phyloP scores from a whole-genome alignment of 306 rosid species.

The Fagus crenata region DNA sequence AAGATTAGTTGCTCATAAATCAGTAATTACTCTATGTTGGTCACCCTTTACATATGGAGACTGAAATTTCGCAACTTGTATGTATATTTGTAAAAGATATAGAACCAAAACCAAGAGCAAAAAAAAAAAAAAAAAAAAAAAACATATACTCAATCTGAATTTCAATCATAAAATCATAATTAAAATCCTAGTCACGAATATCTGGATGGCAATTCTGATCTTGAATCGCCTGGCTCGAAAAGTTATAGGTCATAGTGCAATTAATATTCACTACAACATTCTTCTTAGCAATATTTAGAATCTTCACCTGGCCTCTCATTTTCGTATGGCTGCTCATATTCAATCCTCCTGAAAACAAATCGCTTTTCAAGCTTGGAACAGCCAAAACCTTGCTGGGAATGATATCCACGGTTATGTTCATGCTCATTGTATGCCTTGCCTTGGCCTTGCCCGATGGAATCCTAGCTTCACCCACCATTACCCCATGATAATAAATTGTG shows the following conservation, averaged over 20 bases:
- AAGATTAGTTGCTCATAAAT: background rate
- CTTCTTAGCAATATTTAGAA: conserved; percentile 30
- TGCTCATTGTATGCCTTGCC: conserved; percentile 33
- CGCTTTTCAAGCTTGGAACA: background rate
- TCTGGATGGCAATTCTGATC: conserved; percentile 13
- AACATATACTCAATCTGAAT: background rate
- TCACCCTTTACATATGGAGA: background rate
- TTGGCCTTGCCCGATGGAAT: conserved; percentile 37
- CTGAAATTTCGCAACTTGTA: background rate
- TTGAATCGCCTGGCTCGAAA: conserved; percentile 2
- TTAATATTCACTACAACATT: conserved; percentile 30
- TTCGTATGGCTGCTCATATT: conserved; percentile 30
- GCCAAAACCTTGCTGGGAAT: background rate
- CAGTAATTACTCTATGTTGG: background rate
- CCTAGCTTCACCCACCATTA: conserved; percentile 34
- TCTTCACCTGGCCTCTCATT: conserved; percentile 38
- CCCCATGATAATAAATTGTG: conserved; percentile 16
- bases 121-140: background rate
- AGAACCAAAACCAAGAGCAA: background rate
- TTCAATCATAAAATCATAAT: no score
- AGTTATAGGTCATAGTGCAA: conserved; percentile 35
- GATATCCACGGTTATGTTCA: conserved; percentile 41
- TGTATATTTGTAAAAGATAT: background rate
- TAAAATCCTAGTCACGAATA: conserved; percentile 17
- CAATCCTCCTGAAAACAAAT: conserved; percentile 7